Conservation (phyloP, 441 rosid species). For the Arabidopsis lyrata region DNA sequence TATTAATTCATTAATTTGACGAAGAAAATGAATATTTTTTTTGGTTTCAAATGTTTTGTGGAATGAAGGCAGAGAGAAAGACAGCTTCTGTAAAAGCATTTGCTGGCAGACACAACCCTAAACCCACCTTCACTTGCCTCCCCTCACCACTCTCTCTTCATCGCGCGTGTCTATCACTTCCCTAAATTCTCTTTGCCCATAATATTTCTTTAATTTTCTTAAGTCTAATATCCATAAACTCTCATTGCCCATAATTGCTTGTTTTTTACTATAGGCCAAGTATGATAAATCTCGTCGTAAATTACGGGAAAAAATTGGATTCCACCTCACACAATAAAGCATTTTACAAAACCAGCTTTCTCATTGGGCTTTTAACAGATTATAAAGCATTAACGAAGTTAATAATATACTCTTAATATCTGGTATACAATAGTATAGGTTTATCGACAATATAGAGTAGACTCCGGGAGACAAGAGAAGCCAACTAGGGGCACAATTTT, state of each 20-base stretch:
- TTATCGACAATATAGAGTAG: conserved; percentile 42
- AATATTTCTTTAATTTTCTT: background rate
- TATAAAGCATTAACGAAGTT: conserved; percentile 9
- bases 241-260: conserved; percentile 11
- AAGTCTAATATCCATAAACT: background rate
- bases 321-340: conserved; percentile 21
- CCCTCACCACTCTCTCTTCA: conserved; percentile 14
- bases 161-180: conserved; percentile 12
- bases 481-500: conserved; percentile 39
- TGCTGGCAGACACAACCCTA: conserved; percentile 39
- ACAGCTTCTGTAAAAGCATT: conserved; percentile 44
- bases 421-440: background rate
- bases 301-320: conserved; percentile 33
- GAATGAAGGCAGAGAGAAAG: conserved; percentile 39
- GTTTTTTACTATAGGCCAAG: background rate
- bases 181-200: conserved; percentile 1
- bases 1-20: background rate
- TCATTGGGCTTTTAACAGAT: background rate
- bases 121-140: conserved; percentile 31
- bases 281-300: conserved; percentile 27
- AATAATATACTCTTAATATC: background rate
- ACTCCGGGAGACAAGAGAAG: conserved; percentile 42
- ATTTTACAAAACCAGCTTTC: conserved; percentile 16
- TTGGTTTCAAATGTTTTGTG: conserved; percentile 28
- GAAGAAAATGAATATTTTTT: background rate